Conservation (phyloP, 2,329 filamentous ascomycete species). For the Neofusicoccum sp. region DNA sequence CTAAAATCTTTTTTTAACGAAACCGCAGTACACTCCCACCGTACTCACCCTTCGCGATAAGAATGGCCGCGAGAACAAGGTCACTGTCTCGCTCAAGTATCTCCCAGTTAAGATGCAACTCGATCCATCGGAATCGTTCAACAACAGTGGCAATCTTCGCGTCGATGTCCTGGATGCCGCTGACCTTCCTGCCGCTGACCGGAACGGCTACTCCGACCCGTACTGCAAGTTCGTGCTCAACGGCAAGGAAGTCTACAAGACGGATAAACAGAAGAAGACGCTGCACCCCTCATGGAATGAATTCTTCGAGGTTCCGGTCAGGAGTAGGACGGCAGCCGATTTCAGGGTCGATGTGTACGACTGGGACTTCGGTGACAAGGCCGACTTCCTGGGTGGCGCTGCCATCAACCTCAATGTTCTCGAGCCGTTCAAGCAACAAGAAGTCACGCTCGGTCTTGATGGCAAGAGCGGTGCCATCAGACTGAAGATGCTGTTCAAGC, state of each 20-base stretch:
- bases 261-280: slow-evolving; percentile 95
- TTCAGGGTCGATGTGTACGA: slow-evolving; percentile 86
- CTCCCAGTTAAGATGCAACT: slow-evolving; percentile 92
- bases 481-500: slow-evolving; percentile 86
- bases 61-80: slow-evolving; percentile 72
- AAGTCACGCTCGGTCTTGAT: slow-evolving; percentile 74
- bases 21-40: slow-evolving; percentile 73
- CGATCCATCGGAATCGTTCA: slow-evolving; percentile 94
- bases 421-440: slow-evolving; percentile 81
- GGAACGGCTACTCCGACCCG: slow-evolving; percentile 95
- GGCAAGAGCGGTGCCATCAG: slow-evolving; percentile 86
- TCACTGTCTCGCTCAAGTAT: slow-evolving; percentile 93
- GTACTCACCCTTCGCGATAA: slow-evolving; percentile 77
- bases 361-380: slow-evolving; percentile 95
- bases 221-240: slow-evolving; percentile 95
- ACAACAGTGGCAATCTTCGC: slow-evolving; percentile 94
- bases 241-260: slow-evolving; percentile 89
- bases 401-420: slow-evolving; percentile 75
- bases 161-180: slow-evolving; percentile 89
- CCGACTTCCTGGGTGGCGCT: slow-evolving; percentile 82
- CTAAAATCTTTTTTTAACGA: slow-evolving; percentile 36
- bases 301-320: slow-evolving; percentile 81
- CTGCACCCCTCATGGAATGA: slow-evolving; percentile 95
- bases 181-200: slow-evolving; percentile 89
- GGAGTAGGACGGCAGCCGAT: slow-evolving; percentile 81